Base-by-base conservation (phyloP, 1,139 yeast species). In the Pneumocystis sp. region DNA sequence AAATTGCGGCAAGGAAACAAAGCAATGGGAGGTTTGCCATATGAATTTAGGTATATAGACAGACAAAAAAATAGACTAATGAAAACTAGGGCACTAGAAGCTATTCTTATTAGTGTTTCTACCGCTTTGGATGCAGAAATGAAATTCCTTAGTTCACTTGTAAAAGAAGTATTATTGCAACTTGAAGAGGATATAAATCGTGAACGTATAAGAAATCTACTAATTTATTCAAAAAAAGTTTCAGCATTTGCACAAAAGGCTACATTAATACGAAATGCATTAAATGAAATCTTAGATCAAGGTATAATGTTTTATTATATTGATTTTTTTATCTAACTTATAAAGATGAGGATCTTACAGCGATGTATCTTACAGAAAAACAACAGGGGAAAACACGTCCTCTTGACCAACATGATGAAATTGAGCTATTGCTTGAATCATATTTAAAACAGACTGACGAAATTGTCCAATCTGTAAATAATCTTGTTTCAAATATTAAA, bases 361-460 rank as follows among this genome's bases (percentile, higher is more conserved):
- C 84, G 10, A 85, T 93, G 86, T 89, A 89, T 73, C 77, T 93
- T 63, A 83, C 89, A 0, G 82, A 81, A 31, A 80, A 80, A 68
- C 65, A 66, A 31, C 65, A 70, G 1, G 79, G 79, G 57, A 67
- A 66, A 4, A 73, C 73, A 1, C 70, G 77, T 19, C 70, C 70
- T 1, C 69, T 70, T 34, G 74, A 72, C n/a, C 74, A 75, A 63
- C 79, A 77, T 65, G 74, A 77, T n/a, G 97, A 91, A 70, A 81
- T 90, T 44, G 97, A 91, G 74, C 85, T 93, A 87, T 81, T 95
- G 66, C 76, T 95, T 59, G 99, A 95, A 73, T 84, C 96, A 0
- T 95, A 95, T 76, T 90, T 89, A 76, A 88, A 89, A 68, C 97
- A 93, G 72, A 88, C 96, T 74, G 98, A 95, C 72, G 98, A 95